Base-by-base conservation (phyloP, 768 basidiomycete species). In the Rhodotorula babjevae region DNA sequence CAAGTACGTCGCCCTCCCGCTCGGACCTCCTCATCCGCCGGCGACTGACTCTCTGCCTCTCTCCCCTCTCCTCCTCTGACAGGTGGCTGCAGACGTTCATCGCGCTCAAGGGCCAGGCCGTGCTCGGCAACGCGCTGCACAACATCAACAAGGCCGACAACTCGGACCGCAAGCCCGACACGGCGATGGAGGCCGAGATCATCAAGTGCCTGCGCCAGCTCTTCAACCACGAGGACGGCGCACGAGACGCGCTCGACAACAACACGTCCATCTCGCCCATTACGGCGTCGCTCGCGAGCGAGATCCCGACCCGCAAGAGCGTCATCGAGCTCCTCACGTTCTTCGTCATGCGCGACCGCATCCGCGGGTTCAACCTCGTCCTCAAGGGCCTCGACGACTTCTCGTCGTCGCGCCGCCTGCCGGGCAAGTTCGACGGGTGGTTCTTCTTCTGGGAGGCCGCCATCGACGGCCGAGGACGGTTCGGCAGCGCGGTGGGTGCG, bases 401-500 rank as follows among this genome's bases (percentile, higher is more conserved):
- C 2, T 80, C 80, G 60, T 70, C 72, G 15, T 71, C 73, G 18
- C 72, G 91, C 74, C 79, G 82, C 64, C 82, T 85, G 64, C 66
- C 72, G 0, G 78, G 80, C 11, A 74, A 78, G 42, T 98, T 92
- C 80, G 88, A 88, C 72, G 93, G 87, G 77, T 98, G 93, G 94
- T 91, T 98, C 79, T 89, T 87, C 76, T 89, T 88, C 0, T 83
- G 95, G 74, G 90, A 92, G 75, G 82, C 82, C 40, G 87, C 87
- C 6, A 84, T 97, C 27, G 85, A 87, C 60, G 94, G 93, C 5
- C 84, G 93, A 67, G 95, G 95, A 2, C 90, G 88, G 80, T 93
- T 97, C 92, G 95, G 95, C 2, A 96, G 91, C 79, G 81, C 91
- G 53, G 95, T 99, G 15, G 96, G 96, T 0, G 92, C 93, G 33